A percentile compares a stretch with the other conserved stretches of the same genome.
These are phyloP conservation scores for Phytophthora tentaculata DNA, from an alignment of 352 stramenopile genomes.

Conservation along the genomic window DNA sequence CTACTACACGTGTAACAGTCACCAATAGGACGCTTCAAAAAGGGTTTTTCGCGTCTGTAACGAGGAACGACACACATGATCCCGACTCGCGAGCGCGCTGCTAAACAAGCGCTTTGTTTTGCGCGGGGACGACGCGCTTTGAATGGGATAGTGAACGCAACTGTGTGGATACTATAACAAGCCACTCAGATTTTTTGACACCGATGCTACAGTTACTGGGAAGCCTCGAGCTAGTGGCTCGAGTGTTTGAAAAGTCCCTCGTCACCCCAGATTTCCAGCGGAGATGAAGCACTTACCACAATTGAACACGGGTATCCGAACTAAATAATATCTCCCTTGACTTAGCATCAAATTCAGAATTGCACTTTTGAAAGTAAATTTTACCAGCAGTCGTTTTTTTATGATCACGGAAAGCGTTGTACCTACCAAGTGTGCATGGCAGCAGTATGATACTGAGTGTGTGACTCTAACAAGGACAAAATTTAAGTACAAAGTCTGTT, in stretches of 20 bases:
- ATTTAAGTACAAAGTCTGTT: too few species aligned
- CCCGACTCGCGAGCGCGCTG: neutral
- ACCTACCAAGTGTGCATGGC: too few species aligned
- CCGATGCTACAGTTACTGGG: neutral
- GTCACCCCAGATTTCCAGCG: neutral
- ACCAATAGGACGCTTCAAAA: neutral
- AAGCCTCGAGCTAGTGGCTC: neutral
- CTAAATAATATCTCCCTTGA: too few species aligned
- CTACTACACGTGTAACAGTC: neutral
- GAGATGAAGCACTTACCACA: neutral
- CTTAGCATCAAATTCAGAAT: too few species aligned
- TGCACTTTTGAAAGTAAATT: too few species aligned
- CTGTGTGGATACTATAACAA: neutral
- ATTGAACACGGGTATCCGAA: too few species aligned
- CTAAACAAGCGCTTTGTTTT: neutral
- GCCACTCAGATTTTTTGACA: neutral
- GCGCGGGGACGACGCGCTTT: neutral
- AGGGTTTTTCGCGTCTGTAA: neutral
- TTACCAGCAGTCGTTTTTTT: too few species aligned
- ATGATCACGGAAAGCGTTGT: too few species aligned
- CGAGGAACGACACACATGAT: neutral
- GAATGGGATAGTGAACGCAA: neutral
- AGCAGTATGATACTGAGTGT: too few species aligned
- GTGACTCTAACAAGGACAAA: too few species aligned
- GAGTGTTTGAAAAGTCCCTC: neutral